These are phyloP conservation scores for Phyllosticta citrichinensis DNA, from an alignment of 2,329 filamentous ascomycete genomes.

Conservation along the genomic window DNA sequence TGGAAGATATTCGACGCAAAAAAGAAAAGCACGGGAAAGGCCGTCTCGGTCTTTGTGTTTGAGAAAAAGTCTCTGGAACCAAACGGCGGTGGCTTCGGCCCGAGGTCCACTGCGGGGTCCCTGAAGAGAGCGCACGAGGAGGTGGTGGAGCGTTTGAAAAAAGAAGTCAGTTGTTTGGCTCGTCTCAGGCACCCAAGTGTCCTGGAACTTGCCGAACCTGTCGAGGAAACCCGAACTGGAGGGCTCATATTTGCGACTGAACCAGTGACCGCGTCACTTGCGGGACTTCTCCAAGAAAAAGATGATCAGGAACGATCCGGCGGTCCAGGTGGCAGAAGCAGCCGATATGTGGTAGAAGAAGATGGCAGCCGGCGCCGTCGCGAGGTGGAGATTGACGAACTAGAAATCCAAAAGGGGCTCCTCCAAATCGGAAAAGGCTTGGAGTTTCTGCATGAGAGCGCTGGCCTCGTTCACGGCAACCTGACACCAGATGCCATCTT, in stretches of 20 bases:
- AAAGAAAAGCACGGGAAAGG: conserved; percentile 86
- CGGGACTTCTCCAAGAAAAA: conserved; percentile 73
- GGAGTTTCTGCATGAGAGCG: conserved; percentile 92
- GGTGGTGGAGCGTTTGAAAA: conserved; percentile 80
- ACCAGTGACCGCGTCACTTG: conserved; percentile 77
- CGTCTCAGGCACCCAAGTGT: conserved; percentile 84
- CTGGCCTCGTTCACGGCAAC: conserved; percentile 87
- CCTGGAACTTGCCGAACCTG: conserved; percentile 84
- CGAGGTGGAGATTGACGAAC: conserved; percentile 87
- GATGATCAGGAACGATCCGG: conserved; percentile 70
- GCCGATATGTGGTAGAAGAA: conserved; percentile 73
- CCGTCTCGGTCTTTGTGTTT: conserved; percentile 88
- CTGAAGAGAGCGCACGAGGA: conserved; percentile 79
- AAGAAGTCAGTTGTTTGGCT: conserved; percentile 81
- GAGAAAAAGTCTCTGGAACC: conserved; percentile 78
- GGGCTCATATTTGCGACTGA: conserved; percentile 95
- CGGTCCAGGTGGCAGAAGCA: conserved; percentile 58
- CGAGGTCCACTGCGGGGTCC: conserved; percentile 52
- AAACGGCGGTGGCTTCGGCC: conserved; percentile 45
- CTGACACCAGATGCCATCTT: conserved; percentile 88
- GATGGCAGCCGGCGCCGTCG: conserved; percentile 59
- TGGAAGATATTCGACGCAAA: conserved; percentile 98
- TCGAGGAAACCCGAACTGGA: conserved; percentile 85
- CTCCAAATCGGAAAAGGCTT: conserved; percentile 88
- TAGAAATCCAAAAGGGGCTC: conserved; percentile 94